Conservation (phyloP, 441 rosid genomes). For the Populus trichocarpa region DNA sequence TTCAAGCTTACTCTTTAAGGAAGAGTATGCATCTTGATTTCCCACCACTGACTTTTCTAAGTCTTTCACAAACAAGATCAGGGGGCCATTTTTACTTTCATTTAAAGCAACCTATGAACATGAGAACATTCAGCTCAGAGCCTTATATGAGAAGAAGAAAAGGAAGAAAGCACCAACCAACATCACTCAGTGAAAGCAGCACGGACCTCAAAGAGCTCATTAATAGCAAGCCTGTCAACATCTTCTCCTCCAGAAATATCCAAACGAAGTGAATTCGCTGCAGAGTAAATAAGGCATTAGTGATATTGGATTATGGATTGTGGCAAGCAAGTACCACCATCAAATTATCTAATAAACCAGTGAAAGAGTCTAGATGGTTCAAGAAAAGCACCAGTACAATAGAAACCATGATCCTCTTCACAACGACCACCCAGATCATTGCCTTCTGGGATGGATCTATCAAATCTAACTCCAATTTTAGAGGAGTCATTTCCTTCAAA, state of each 20-base stretch:
- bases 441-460: slow-evolving; percentile 83
- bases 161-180: slow-evolving; percentile 7
- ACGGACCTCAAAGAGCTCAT: slow-evolving; percentile 90
- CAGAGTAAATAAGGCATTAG: slow-evolving; percentile 1
- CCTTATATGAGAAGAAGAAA: slow-evolving; percentile 1
- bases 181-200: slow-evolving; percentile 4
- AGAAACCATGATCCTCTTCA: slow-evolving; percentile 91
- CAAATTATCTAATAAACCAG: background rate
- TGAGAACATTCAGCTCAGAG: slow-evolving; percentile 21
- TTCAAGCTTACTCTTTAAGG: slow-evolving; percentile 76
- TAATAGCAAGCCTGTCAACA: slow-evolving; percentile 72
- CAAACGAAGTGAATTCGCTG: slow-evolving; percentile 83
- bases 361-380: slow-evolving; percentile 4
- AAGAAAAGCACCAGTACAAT: slow-evolving; percentile 67
- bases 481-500: slow-evolving; percentile 91
- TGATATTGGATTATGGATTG: slow-evolving; percentile 3
- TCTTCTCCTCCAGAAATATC: slow-evolving; percentile 87
- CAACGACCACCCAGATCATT: slow-evolving; percentile 94
- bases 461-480: slow-evolving; percentile 95
- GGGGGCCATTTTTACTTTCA: slow-evolving; percentile 69
- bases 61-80: slow-evolving; percentile 87
- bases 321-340: slow-evolving; percentile 1
- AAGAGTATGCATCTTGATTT: slow-evolving; percentile 65
- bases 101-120: slow-evolving; percentile 61
- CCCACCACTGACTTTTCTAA: slow-evolving; percentile 85